phyloP scores from a whole-genome alignment of 2,329 filamentous ascomycete genomes.

The Cladophialophora psammophila region DNA sequence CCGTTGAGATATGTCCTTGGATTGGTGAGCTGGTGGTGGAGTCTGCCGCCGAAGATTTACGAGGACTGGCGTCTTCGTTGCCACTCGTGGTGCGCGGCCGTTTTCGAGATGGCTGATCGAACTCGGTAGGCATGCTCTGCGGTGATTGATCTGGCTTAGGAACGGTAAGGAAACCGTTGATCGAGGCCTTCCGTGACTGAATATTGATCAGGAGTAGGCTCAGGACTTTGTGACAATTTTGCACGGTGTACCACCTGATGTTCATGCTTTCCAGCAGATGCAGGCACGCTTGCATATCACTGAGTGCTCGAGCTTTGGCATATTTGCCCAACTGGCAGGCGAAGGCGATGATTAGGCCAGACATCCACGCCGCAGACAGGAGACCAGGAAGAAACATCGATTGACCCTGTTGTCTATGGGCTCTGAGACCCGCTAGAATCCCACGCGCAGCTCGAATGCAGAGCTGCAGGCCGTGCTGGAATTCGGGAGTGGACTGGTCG shows the following conservation, averaged over 20 bases:
- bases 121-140: slow-evolving; percentile 25
- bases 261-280: slow-evolving; percentile 47
- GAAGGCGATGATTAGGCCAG: slow-evolving; percentile 51
- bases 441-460: slow-evolving; percentile 51
- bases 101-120: slow-evolving; percentile 44
- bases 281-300: slow-evolving; percentile 48
- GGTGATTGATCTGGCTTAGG: slow-evolving; percentile 34
- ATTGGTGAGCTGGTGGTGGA: slow-evolving; percentile 28
- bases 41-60: slow-evolving; percentile 33
- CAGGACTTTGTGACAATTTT: slow-evolving; percentile 49
- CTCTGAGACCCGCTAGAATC: slow-evolving; percentile 48
- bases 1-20: slow-evolving; percentile 27
- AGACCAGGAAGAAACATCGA: slow-evolving; percentile 51
- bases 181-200: slow-evolving; percentile 37
- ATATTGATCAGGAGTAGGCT: slow-evolving; percentile 47
- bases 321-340: slow-evolving; percentile 52
- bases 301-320: slow-evolving; percentile 45
- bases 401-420: slow-evolving; percentile 45
- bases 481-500: slow-evolving; percentile 48
- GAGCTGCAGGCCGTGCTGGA: slow-evolving; percentile 51
- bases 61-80: slow-evolving; percentile 28
- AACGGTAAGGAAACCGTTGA: slow-evolving; percentile 37
- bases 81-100: slow-evolving; percentile 28
- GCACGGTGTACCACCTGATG: slow-evolving; percentile 50
- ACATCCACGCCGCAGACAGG: slow-evolving; percentile 52